Base-by-base conservation (phyloP, 768 basidiomycete species). In the Phaffia tasmanica region DNA sequence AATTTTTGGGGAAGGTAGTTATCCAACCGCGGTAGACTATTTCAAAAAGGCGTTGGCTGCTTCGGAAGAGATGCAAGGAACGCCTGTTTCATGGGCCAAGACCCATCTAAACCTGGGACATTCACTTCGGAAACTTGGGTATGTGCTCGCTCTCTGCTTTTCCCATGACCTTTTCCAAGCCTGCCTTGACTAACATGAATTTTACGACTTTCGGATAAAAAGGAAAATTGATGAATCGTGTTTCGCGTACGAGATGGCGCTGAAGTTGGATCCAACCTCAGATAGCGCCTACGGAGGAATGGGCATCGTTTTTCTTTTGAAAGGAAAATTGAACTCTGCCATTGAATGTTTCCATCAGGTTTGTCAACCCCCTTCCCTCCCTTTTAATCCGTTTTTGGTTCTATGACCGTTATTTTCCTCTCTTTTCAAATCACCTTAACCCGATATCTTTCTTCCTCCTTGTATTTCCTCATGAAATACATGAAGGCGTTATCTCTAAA, bases 91-190 rank as follows among this genome's bases (percentile, higher is more conserved):
- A 0, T 98, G 94, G 93, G 82, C 86, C 0, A 85, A 85, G 15
- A 95, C 93, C 0, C 90, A 89, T 75, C 79, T 94, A 68, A 99
- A 98, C 74, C 82, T 98, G 21, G 95, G 90, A 15, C 95, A 94
- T 29, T 86, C 87, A 62, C 84, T 83, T 71, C 83, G 93, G 23
- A 89, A 88, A 75, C 79, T 88, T 15, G 83, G 82, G 90, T 89
- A 69, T 65, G 84, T 76, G 59, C 21, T 53, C 11, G 30, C 9
- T 18, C 29, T 14, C 25, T 30, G 27, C 11, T 23, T 15, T 18
- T 15, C 18, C 47, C 51, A 6, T 2, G 60, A 30, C 53, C 18
- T 15, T 8, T 23, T 49, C 21, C 27, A 21, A n/a, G 18, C 29
- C 15, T 6, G 32, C 63, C 18, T 63, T 60, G 32, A 70, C 58